Evolutionary conservation across 2,329 filamentous ascomycete species (phyloP).

Genomic region (Colletotrichum chrysophilum): DNA sequence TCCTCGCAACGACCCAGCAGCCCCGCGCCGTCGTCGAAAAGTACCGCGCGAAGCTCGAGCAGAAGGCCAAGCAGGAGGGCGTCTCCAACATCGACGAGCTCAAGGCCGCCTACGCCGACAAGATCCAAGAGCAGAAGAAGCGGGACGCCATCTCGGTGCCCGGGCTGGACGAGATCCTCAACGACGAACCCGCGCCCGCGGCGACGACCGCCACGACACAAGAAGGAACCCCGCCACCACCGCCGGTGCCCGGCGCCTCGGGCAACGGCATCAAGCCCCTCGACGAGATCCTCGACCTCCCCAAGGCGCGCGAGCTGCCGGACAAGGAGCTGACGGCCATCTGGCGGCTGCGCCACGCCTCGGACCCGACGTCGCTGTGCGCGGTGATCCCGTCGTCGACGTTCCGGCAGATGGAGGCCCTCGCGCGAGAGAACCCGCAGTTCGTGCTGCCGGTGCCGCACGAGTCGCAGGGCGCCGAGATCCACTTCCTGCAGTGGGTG

Average conservation of each 20-base stretch:
- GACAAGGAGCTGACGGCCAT: slow-evolving; percentile 83
- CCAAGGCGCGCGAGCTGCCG: slow-evolving; percentile 76
- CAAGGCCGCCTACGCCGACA: slow-evolving; percentile 83
- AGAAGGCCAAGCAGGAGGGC: slow-evolving; percentile 80
- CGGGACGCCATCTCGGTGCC: slow-evolving; percentile 63
- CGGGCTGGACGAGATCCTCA: slow-evolving; percentile 27
- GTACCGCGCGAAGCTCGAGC: slow-evolving; percentile 84
- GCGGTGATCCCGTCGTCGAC: slow-evolving; percentile 77
- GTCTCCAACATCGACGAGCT: slow-evolving; percentile 74
- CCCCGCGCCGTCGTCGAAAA: slow-evolving; percentile 77
- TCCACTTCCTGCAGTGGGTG: slow-evolving; percentile 96
- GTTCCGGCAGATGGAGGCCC: slow-evolving; percentile 74
- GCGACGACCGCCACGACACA: slow-evolving; percentile 32
- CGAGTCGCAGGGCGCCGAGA: slow-evolving; percentile 74
- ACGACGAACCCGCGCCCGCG: slow-evolving; percentile 34
- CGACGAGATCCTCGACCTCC: slow-evolving; percentile 71
- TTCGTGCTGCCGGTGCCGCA: slow-evolving; percentile 90
- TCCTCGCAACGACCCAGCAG: slow-evolving; percentile 79
- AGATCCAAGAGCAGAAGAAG: slow-evolving; percentile 75
- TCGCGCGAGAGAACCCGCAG: slow-evolving; percentile 78
- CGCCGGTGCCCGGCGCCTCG: slow-evolving; percentile 27
- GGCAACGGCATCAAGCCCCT: slow-evolving; percentile 46
- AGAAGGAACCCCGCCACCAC: not conserved
- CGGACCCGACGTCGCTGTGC: slow-evolving; percentile 77
- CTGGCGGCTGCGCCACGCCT: slow-evolving; percentile 88